Conservation (phyloP, 2,329 filamentous ascomycete genomes). For the Trichoderma citrinoviride region DNA sequence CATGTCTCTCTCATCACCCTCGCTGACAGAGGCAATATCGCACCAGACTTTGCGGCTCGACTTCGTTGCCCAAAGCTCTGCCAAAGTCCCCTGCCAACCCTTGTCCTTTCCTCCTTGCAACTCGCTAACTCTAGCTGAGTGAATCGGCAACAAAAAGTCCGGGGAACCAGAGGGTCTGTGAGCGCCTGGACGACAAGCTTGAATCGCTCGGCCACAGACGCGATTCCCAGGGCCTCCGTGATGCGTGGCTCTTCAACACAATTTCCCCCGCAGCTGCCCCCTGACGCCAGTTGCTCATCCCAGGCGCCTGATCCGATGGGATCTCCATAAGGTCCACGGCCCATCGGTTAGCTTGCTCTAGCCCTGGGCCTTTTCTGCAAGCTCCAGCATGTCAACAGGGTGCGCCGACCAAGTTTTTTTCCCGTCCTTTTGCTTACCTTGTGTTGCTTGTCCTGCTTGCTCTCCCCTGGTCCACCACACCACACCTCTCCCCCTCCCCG, state of each 20-base stretch:
- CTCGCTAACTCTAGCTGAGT: slow-evolving; percentile 6
- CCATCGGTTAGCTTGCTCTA: slow-evolving; percentile 21
- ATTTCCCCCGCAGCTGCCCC: slow-evolving; percentile 24
- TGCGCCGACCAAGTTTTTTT: slow-evolving; percentile 14
- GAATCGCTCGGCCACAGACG: background rate
- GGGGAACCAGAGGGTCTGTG: slow-evolving; percentile 8
- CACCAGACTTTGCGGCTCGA: background rate
- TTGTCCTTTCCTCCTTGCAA: background rate
- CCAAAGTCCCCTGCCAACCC: background rate
- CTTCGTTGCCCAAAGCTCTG: background rate
- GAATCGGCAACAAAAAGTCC: slow-evolving; percentile 17
- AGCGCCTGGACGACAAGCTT: slow-evolving; percentile 4
- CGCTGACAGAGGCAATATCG: background rate
- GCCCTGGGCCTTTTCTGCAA: slow-evolving; percentile 10
- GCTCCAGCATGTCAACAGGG: slow-evolving; percentile 14
- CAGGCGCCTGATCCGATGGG: slow-evolving; percentile 23
- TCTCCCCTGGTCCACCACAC: background rate
- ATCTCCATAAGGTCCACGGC: slow-evolving; percentile 21
- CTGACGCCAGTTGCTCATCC: slow-evolving; percentile 20
- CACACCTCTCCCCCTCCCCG: background rate
- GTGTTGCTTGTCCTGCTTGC: background rate
- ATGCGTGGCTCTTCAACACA: slow-evolving; percentile 16
- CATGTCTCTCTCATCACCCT: background rate
- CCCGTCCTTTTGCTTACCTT: background rate
- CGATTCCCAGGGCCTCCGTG: background rate